Evolutionary conservation across 2,329 filamentous ascomycete genomes (phyloP).

Genomic region (Ilyonectria sp.): DNA sequence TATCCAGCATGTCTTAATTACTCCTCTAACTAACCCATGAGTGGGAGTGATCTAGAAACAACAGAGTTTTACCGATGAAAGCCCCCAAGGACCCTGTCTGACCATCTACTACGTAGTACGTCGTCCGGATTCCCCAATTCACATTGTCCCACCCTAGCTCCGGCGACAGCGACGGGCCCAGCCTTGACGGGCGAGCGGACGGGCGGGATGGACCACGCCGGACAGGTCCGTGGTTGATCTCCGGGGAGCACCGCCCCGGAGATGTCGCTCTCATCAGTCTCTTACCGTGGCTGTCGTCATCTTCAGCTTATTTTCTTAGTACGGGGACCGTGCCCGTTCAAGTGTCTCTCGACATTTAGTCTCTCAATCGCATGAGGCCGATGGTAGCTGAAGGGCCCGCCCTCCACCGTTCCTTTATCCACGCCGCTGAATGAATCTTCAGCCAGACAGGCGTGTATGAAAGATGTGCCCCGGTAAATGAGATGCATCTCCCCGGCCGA

Average conservation of each 20-base stretch:
- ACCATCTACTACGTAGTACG: constrained; percentile 5
- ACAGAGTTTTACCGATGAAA: constrained; percentile 27
- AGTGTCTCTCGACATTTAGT: constrained; percentile 4
- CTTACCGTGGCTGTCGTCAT: constrained; percentile 27
- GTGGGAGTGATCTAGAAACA: constrained; percentile 31
- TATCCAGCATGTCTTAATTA: constrained; percentile 7
- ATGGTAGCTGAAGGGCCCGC: constrained; percentile 15
- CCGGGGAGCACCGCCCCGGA: constrained; percentile 18
- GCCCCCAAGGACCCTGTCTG: constrained; percentile 21
- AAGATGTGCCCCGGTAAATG: constrained; percentile 25
- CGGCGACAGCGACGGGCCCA: constrained; percentile 37
- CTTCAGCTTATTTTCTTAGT: constrained; percentile 26
- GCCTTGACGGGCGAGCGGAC: constrained; percentile 36
- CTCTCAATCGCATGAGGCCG: constrained; percentile 12
- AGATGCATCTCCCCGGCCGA: constrained; percentile 31
- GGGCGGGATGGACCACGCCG: constrained; percentile 31
- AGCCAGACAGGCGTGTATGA: constrained; percentile 23
- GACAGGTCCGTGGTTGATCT: constrained; percentile 32
- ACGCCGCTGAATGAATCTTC: constrained; percentile 25
- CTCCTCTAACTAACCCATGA: constrained; percentile 19
- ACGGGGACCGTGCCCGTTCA: constrained; percentile 25
- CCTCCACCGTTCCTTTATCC: constrained; percentile 32
- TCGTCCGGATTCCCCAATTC: constrained; percentile 18
- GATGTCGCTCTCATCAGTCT: background rate
- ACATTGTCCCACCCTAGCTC: constrained; percentile 27